Evolutionary conservation across 371 early-diverging fungal genomes (phyloP), one percentile per base, ranked within the genome.

Genomic region (Fennellomyces sp.): DNA sequence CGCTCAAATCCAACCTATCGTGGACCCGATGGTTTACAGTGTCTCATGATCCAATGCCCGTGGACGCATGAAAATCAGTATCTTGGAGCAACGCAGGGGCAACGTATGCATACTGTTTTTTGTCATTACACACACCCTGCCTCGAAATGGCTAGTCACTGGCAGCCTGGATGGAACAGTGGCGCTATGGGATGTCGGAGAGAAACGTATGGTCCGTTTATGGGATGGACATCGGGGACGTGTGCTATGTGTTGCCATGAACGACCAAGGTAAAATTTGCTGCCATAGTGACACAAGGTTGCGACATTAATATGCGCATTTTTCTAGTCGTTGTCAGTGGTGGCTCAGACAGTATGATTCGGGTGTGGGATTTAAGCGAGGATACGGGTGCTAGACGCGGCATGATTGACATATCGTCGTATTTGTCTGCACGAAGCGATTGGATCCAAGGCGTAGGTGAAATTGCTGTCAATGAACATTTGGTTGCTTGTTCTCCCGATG

Each of bases 1-100:
- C 75, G 81, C 8, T 85, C 82, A 1, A 85, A 85, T 61, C 86
- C 86, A 47, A 74, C 72, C 17, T 85, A 85, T 59, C 72, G 75
- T 36, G 38, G 36, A 17, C 52, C 53, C 3, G 31, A 39, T 7
- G 54, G 58, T 8, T 52, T n/a, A 11, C 71, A 67, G 7, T 58
- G 60, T 31, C 48, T 79, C 1, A 51, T 71, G 5, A 35, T 70
- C 19, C 77, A 80, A 38, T 57, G 60, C 5, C 78, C 85, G 0
- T 52, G 57, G 12, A 73, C 70, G 7, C 58, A 57, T 10, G 35
- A 70, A 7, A 19, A 27, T 0, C 47, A 45, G 33, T 70, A 64
- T 61, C 51, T 75, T 12, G 53, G 62, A 45, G 19, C 60, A 58
- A 28, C 42, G 8, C 26, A 55, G 13, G 41, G 33, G 4, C 55